A percentile compares a stretch with the other conserved stretches of the same genome.
These are phyloP conservation scores for Haplosporangium gracile DNA, from an alignment of 192 early-diverging fungal genomes.

Conservation along the genomic window DNA sequence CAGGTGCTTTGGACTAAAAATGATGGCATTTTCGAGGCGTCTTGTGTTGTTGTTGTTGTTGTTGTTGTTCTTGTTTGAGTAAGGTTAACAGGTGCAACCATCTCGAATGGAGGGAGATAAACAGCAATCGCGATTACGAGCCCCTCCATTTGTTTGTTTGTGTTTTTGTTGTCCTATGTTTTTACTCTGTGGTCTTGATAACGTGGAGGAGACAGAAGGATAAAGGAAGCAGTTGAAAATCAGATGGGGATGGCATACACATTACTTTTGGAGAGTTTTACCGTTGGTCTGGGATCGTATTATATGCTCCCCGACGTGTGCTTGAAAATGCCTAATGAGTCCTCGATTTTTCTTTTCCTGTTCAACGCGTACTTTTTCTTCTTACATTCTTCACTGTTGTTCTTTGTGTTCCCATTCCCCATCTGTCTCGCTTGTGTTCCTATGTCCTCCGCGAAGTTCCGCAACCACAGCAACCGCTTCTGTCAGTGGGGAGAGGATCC, in stretches of 20 bases:
- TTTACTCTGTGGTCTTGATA: neutral
- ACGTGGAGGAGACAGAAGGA: neutral
- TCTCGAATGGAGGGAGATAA: neutral
- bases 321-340: no score
- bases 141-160: neutral
- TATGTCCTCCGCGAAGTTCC: neutral
- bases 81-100: slow-evolving; percentile 4
- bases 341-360: no score
- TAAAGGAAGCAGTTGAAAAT: neutral
- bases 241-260: no score
- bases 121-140: neutral
- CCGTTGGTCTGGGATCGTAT: neutral
- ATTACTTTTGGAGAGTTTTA: neutral
- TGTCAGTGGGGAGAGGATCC: neutral
- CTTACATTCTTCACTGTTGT: neutral
- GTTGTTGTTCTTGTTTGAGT: no score
- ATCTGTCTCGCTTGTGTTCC: neutral
- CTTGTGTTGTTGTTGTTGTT: neutral
- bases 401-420: neutral
- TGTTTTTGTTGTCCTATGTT: neutral
- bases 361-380: neutral
- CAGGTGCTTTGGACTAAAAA: slow-evolving; percentile 25
- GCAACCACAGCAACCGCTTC: neutral
- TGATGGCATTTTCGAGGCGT: slow-evolving; percentile 10
- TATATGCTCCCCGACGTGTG: no score